Evolutionary conservation across 352 stramenopile species (phyloP).

Genomic region (Phytophthora pistaciae): DNA sequence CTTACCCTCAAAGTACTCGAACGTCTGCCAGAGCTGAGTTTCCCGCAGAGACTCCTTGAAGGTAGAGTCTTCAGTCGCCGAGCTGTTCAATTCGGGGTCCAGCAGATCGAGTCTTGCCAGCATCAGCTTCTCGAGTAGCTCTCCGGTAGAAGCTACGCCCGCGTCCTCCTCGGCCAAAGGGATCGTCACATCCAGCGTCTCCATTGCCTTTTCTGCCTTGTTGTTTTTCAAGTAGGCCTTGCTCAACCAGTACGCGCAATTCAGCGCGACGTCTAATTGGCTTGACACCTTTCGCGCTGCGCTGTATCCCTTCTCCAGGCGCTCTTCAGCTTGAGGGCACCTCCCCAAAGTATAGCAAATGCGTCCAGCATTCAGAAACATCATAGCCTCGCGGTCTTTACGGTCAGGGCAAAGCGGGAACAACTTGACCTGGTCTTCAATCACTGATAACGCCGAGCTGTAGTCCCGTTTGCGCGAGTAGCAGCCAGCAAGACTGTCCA

Average conservation of each 20-base stretch:
- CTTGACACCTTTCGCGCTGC: conserved; percentile 29
- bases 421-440: conserved; percentile 60
- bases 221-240: conserved; percentile 52
- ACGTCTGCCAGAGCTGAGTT: conserved; percentile 43
- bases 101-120: conserved; percentile 59
- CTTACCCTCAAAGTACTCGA: conserved; percentile 68
- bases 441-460: conserved; percentile 55
- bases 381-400: conserved; percentile 50
- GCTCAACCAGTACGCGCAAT: conserved; percentile 59
- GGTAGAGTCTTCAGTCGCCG: conserved; percentile 1
- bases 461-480: conserved; percentile 68
- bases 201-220: conserved; percentile 39
- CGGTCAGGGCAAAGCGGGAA: conserved; percentile 53
- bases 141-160: conserved; percentile 25
- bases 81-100: conserved; percentile 30
- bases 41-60: conserved; percentile 24
- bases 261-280: conserved; percentile 51
- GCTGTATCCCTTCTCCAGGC: conserved; percentile 49
- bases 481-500: conserved; percentile 60
- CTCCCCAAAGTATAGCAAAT: conserved; percentile 66
- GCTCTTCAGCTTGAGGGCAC: conserved; percentile 52
- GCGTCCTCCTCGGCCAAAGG: conserved; percentile 31
- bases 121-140: conserved; percentile 56
- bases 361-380: conserved; percentile 68
- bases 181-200: conserved; percentile 37